These are phyloP conservation scores for Populus tomentosa DNA, from an alignment of 441 rosid genomes.

Conservation along the genomic window DNA sequence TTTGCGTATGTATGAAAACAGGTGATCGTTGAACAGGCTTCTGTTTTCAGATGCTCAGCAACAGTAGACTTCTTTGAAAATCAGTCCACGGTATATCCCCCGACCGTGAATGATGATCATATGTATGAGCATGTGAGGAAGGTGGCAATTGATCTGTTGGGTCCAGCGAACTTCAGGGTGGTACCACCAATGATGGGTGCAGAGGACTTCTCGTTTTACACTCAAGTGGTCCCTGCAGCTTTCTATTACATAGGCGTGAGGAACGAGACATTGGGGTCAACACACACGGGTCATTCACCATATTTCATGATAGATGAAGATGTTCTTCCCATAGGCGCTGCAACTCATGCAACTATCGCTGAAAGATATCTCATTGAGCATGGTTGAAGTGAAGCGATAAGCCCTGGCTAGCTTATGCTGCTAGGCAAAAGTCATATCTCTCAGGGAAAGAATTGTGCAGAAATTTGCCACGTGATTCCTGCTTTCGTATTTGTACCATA, in stretches of 20 bases:
- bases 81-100: constrained; percentile 62
- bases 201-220: constrained; percentile 86
- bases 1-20: constrained; percentile 15
- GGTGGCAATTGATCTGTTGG: constrained; percentile 57
- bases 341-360: constrained; percentile 71
- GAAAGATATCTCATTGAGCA: constrained; percentile 70
- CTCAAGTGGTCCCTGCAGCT: constrained; percentile 64
- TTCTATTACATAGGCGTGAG: constrained; percentile 77
- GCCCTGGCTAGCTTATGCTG: neutral
- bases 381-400: constrained; percentile 6
- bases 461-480: neutral
- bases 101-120: constrained; percentile 58
- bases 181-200: constrained; percentile 90
- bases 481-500: neutral
- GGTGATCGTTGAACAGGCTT: constrained; percentile 71
- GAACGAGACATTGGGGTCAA: constrained; percentile 69
- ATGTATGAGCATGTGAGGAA: constrained; percentile 70
- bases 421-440: neutral
- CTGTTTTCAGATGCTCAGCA: constrained; percentile 64
- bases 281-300: constrained; percentile 72
- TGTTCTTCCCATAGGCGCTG: constrained; percentile 77
- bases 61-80: constrained; percentile 68
- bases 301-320: constrained; percentile 86
- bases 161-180: constrained; percentile 44
- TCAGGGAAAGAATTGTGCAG: neutral